Evolutionary conservation across 2,329 filamentous ascomycete species (phyloP).

Genomic region (Nakataea oryzae): DNA sequence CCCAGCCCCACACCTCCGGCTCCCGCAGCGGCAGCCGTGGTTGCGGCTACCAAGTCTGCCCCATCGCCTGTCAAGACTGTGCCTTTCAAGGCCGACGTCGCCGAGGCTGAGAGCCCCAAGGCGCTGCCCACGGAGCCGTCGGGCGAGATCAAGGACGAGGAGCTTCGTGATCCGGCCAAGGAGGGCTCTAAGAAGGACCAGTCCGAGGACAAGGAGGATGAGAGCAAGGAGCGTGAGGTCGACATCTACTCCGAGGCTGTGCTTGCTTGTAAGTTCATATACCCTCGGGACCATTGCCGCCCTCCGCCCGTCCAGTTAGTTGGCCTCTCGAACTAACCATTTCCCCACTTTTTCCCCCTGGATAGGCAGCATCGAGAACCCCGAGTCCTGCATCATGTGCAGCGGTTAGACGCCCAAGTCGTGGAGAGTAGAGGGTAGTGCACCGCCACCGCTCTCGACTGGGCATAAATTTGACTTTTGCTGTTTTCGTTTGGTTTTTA

Average conservation of each 20-base stretch:
- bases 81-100: constrained; percentile 65
- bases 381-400: constrained; percentile 93
- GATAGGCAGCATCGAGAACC: constrained; percentile 88
- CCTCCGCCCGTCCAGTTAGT: background rate
- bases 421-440: background rate
- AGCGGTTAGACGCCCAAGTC: constrained; percentile 56
- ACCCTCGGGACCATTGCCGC: background rate
- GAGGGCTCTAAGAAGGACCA: constrained; percentile 42
- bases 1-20: constrained; percentile 58
- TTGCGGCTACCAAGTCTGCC: constrained; percentile 32
- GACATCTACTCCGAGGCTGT: constrained; percentile 96
- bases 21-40: constrained; percentile 9
- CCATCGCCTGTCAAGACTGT: constrained; percentile 51
- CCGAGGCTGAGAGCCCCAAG: constrained; percentile 72
- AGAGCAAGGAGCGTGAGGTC: constrained; percentile 65
- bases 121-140: constrained; percentile 62
- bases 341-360: background rate
- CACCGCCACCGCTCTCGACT: background rate
- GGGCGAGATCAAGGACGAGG: constrained; percentile 49
- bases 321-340: background rate
- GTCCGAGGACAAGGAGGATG: constrained; percentile 62
- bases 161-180: constrained; percentile 46
- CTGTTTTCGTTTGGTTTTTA: background rate
- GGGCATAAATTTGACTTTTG: too few relatives aligned
- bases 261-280: constrained; percentile 60